Evolutionary conservation across 164 flowering plant genomes (phyloP).

Genomic region (Macadamia tetraphylla): DNA sequence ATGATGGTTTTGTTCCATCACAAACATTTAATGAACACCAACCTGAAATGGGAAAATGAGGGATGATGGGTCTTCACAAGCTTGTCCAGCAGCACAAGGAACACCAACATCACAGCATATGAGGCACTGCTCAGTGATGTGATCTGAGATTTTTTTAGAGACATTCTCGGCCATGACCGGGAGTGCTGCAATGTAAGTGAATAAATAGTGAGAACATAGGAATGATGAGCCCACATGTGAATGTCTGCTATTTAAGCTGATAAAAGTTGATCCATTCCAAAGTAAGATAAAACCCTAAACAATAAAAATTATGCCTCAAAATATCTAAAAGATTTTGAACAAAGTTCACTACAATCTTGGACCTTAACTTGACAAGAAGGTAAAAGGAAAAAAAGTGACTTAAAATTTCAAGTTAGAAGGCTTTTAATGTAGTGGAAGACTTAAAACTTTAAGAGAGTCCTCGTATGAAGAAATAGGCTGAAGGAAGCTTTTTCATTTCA

Average conservation of each 20-base stretch:
- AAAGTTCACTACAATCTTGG: too few species aligned
- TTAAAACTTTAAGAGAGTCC: too few species aligned
- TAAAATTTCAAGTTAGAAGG: too few species aligned
- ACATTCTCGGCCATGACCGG: slow-evolving; percentile 75
- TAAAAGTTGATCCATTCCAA: not conserved
- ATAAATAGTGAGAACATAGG: not conserved
- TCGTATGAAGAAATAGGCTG: too few species aligned
- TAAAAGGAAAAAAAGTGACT: too few species aligned
- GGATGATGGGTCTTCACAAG: slow-evolving; percentile 80
- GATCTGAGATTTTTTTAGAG: slow-evolving; percentile 67
- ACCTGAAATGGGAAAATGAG: slow-evolving; percentile 98
- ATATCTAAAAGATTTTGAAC: too few species aligned
- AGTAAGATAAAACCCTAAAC: not conserved
- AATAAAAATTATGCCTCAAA: too few species aligned
- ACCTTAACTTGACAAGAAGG: too few species aligned
- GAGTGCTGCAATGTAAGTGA: slow-evolving; percentile 44
- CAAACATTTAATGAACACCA: slow-evolving; percentile 4
- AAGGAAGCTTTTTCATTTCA: too few species aligned
- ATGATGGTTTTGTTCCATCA: not conserved
- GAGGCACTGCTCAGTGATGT: slow-evolving; percentile 87
- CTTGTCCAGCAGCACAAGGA: slow-evolving; percentile 79
- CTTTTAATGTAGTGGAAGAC: too few species aligned
- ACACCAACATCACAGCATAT: slow-evolving; percentile 86
- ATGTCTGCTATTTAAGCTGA: too few species aligned
- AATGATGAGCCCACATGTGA: too few species aligned